Percentiles rank a stretch among this genome's conserved stretches.
phyloP scores from a whole-genome alignment of 768 basidiomycete genomes.

The Sarcodon sp. region DNA sequence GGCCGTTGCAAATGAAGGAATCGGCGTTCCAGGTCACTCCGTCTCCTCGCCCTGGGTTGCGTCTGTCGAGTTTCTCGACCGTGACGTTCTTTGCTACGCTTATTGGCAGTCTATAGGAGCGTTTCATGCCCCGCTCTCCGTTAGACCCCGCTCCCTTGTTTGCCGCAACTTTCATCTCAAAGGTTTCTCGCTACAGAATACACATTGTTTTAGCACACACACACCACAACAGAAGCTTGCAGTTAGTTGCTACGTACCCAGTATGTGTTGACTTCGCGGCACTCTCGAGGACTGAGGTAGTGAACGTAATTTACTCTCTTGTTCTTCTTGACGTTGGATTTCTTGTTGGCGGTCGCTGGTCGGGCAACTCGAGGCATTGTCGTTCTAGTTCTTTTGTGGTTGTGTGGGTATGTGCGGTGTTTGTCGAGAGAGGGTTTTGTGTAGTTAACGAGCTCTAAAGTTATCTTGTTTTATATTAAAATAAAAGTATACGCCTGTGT shows the following conservation, averaged over 20 bases:
- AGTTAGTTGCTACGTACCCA: background rate
- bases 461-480: too few relatives aligned
- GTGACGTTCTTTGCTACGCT: background rate
- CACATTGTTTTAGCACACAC: background rate
- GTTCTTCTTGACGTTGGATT: too few relatives aligned
- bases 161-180: background rate
- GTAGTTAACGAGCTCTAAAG: too few relatives aligned
- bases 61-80: background rate
- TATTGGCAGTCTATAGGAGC: background rate
- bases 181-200: background rate
- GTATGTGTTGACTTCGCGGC: background rate
- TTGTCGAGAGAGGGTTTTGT: too few relatives aligned
- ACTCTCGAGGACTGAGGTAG: background rate
- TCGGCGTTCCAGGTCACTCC: background rate
- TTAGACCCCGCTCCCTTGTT: background rate
- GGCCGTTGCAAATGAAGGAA: background rate
- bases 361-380: too few relatives aligned
- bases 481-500: too few relatives aligned
- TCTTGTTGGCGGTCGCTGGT: too few relatives aligned
- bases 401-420: too few relatives aligned
- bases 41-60: background rate
- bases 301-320: too few relatives aligned
- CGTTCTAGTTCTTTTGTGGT: too few relatives aligned
- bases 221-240: background rate
- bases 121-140: background rate